Evolutionary conservation across 129 eudicot species (phyloP), one percentile per base, ranked within the genome.

Genomic region (Flaveria bidentis): DNA sequence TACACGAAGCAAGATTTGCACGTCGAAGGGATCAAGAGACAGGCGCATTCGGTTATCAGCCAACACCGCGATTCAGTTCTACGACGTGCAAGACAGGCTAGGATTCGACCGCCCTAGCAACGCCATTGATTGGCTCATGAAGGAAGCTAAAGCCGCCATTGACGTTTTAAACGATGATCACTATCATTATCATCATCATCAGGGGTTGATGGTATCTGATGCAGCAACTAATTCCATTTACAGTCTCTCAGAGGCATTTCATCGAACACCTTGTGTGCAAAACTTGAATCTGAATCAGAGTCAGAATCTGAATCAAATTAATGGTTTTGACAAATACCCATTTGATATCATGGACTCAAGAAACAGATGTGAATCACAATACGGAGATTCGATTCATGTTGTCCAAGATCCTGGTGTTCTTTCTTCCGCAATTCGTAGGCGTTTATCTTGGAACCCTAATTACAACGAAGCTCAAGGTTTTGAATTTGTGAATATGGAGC

Each of bases 111-210:
- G 97, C 3, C 86, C 97, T 9, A 88, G 91, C 25, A 86, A 84
- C n/a, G 97, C 97, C 79, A 84, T 91, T 22, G 97, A 91, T 76
- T 91, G 97, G 97, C 85, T 91, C 9, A 86, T 91, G 86, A 78
- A 83, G 56, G 85, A 86, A 69, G 97, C 97, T 0, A 87, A 86
- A 83, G 49, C 78, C n/a, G 88, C 94, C 36, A 88, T 91, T 52
- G 89, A 88, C 33, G 88, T 81, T 0, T 86, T 89, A n/a, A 80
- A 60, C 9, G 26, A 33, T 50, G 65, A 66, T 30, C 73, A 58
- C 9, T 52, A 69, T 61, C 41, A 36, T 36, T 44, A 63, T 28
- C 23, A 63, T 61, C 69, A 62, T 61, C 16, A 25, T 26, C 67
- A 61, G 14, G 36, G 23, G 15, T 22, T 58, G 65, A 2, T 23